These are phyloP conservation scores for Trichothecium roseum DNA, from an alignment of 2,329 filamentous ascomycete genomes.

Conservation along the genomic window DNA sequence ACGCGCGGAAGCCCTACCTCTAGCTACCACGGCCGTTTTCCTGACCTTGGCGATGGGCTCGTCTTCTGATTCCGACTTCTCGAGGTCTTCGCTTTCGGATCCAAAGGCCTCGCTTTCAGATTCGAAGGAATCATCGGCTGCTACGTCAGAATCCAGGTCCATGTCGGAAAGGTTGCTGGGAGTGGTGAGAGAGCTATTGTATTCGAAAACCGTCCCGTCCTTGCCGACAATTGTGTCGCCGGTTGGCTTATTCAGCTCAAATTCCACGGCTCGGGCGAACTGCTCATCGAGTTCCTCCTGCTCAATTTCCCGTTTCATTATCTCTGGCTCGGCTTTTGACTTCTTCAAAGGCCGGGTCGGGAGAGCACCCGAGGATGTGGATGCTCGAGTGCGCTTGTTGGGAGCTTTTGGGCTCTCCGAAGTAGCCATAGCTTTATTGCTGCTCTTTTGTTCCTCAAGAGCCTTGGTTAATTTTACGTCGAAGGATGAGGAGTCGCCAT, in stretches of 20 bases:
- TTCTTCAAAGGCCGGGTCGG: slow-evolving; percentile 18
- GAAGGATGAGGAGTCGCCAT: slow-evolving; percentile 15
- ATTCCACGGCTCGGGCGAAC: slow-evolving; percentile 13
- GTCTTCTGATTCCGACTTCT: too few species aligned
- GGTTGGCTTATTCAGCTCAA: slow-evolving; percentile 7
- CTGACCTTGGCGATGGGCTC: slow-evolving; percentile 14
- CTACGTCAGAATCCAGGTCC: too few species aligned
- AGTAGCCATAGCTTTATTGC: background rate
- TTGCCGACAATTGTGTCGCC: too few species aligned
- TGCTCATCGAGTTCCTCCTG: slow-evolving; percentile 22
- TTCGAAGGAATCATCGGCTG: too few species aligned
- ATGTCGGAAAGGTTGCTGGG: too few species aligned
- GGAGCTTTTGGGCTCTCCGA: slow-evolving; percentile 9
- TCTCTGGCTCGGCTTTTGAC: slow-evolving; percentile 5
- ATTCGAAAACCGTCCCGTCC: too few species aligned
- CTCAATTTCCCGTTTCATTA: slow-evolving; percentile 17
- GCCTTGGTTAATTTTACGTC: background rate
- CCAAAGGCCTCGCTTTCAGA: too few species aligned
- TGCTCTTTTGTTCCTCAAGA: too few species aligned
- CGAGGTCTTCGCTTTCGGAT: too few species aligned
- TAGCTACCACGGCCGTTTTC: background rate
- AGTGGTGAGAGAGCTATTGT: too few species aligned
- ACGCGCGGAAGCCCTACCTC: too few species aligned
- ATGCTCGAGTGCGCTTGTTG: slow-evolving; percentile 15
- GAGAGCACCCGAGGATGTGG: slow-evolving; percentile 8